Conservation (phyloP, 208 protist species). For the Porcisia deanei region DNA sequence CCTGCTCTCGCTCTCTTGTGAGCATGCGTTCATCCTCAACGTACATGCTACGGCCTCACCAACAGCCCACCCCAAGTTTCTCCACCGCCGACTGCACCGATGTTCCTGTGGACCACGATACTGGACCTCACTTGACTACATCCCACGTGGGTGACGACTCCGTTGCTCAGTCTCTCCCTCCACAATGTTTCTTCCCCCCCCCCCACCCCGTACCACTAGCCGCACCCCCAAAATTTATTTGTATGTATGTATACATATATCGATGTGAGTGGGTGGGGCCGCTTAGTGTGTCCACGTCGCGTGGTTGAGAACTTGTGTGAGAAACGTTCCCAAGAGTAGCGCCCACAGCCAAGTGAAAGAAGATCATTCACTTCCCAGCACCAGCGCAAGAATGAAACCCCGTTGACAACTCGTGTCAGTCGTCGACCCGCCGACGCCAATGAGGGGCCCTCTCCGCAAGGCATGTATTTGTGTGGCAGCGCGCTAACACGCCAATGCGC, state of each 20-base stretch:
- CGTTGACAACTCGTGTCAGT: neutral
- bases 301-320: neutral
- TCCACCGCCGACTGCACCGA: neutral
- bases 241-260: neutral
- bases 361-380: neutral
- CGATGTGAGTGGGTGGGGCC: neutral
- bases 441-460: neutral
- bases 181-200: neutral
- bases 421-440: neutral
- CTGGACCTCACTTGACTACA: neutral
- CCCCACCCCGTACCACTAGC: neutral
- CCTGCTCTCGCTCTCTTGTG: neutral
- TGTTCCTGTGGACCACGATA: neutral
- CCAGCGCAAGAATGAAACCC: neutral
- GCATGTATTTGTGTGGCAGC: neutral
- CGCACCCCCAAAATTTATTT: no score
- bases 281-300: neutral
- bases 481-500: neutral
- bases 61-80: neutral
- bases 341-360: neutral
- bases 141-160: slow-evolving; percentile 1
- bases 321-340: neutral
- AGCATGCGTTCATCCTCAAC: neutral
- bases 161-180: neutral
- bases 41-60: neutral